Evolutionary conservation across 371 early-diverging fungal species (phyloP).

Genomic region (Zopfochytrium polystomum): DNA sequence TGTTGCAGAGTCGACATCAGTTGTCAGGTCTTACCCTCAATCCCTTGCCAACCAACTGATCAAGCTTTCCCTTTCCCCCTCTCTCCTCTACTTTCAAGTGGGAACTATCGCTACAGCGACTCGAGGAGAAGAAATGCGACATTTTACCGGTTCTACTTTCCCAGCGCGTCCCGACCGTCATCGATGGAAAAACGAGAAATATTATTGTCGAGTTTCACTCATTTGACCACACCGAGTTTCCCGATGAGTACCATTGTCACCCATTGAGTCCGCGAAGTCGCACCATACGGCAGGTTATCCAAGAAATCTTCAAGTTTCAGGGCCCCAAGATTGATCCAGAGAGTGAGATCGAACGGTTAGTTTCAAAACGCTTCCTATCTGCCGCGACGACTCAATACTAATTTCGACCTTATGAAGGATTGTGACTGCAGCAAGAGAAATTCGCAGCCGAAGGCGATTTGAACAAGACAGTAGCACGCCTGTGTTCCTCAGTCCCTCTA

Average conservation of each 20-base stretch:
- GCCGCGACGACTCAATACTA: neutral
- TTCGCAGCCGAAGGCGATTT: too few relatives aligned
- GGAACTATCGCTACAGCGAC: slow-evolving; percentile 15
- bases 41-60: too few relatives aligned
- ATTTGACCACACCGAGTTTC: neutral
- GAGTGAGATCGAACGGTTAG: neutral
- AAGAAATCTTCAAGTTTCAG: slow-evolving; percentile 4
- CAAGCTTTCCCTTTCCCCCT: neutral
- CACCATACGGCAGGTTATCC: slow-evolving; percentile 2
- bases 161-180: too few relatives aligned
- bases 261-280: neutral
- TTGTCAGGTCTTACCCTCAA: too few relatives aligned
- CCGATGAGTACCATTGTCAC: slow-evolving; percentile 8
- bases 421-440: too few relatives aligned
- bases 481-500: too few relatives aligned
- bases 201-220: too few relatives aligned
- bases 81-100: too few relatives aligned
- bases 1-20: neutral
- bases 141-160: slow-evolving; percentile 9
- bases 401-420: too few relatives aligned
- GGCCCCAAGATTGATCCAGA: slow-evolving; percentile 6
- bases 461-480: too few relatives aligned
- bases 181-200: too few relatives aligned
- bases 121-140: neutral
- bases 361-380: neutral